Evolutionary conservation across 768 basidiomycete species (phyloP), one percentile per base, ranked within the genome.

Genomic region (Fibroporia radiculosa): DNA sequence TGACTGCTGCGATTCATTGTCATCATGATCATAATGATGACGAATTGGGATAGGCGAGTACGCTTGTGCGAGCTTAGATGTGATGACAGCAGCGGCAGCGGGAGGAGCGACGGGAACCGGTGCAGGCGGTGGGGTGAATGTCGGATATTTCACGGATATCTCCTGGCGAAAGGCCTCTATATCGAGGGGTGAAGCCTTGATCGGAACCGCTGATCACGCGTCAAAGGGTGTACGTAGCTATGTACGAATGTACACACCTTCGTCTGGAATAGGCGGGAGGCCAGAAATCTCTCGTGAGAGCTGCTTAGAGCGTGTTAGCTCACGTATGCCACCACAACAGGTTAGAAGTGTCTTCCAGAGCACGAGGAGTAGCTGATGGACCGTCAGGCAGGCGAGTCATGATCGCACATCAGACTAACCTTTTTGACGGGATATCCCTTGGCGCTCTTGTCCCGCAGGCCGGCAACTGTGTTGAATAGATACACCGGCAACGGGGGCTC

Each of bases 351-450:
- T 80, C 61, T 98, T 99, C 96, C 96, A 99, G 7, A 96, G 69
- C 0, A 99, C 77, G 13, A 98, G 77, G 11, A 99, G 75, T 3
- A 97, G 78, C 93, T 96, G 56, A 37, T 42, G 32, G 44, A 43
- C 38, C 25, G 19, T 4, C 26, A 12, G 8, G 10, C 28, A 42
- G 44, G 37, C 28, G 45, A 47, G 49, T 5, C 11, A 24, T 19
- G 20, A 6, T 38, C 4, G 36, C 10, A 38, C 41, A n/a, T 12
- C 8, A 12, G 40, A 24, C 28, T 32, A 23, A 88, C 93, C 77
- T 97, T 97, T 68, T 98, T 99, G 55, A 96, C 87, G 0, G 96
- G 96, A 65, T 96, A 99, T 4, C 90, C 90, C 58, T 89, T 93
- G 2, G 91, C 86, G 58, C 85, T 87, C 67, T 92, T 91, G 62